Conservation (phyloP, 169 alveolate genomes). For the Plasmodium knowlesi region DNA sequence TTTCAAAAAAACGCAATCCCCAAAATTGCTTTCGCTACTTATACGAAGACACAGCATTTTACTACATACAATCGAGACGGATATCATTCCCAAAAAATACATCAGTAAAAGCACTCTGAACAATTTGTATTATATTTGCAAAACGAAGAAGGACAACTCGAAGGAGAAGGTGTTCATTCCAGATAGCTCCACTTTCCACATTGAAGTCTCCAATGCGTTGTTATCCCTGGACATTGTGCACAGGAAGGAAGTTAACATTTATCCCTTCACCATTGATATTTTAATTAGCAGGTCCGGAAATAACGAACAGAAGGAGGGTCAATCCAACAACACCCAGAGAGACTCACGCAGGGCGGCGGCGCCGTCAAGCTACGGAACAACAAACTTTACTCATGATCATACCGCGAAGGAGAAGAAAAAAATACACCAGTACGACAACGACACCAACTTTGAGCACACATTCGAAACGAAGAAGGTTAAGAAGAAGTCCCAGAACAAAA, state of each 20-base stretch:
- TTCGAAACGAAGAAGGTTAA: conserved; percentile 59
- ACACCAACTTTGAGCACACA: conserved; percentile 64
- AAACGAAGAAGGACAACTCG: conserved; percentile 69
- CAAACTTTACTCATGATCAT: not conserved
- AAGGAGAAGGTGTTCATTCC: conserved; percentile 79
- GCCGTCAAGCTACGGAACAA: not conserved
- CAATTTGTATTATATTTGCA: conserved; percentile 55
- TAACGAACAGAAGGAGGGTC: not conserved
- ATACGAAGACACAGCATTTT: conserved; percentile 71
- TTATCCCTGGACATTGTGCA: conserved; percentile 83
- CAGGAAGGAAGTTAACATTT: conserved; percentile 80
- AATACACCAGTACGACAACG: not conserved
- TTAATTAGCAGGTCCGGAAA: conserved; percentile 81
- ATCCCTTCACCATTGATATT: conserved; percentile 86
- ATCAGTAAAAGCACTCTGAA: conserved; percentile 24
- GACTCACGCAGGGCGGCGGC: not conserved
- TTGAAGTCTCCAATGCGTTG: conserved; percentile 84
- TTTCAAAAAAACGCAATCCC: conserved; percentile 68
- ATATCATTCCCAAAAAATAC: conserved; percentile 65
- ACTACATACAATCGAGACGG: conserved; percentile 64
- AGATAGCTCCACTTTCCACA: conserved; percentile 87
- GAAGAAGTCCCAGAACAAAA: conserved; percentile 55
- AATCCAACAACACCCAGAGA: not conserved
- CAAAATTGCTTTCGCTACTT: conserved; percentile 49
- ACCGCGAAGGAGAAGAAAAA: not conserved